Evolutionary conservation across 2,329 filamentous ascomycete species (phyloP).

Genomic region (Neonectria magnoliae): DNA sequence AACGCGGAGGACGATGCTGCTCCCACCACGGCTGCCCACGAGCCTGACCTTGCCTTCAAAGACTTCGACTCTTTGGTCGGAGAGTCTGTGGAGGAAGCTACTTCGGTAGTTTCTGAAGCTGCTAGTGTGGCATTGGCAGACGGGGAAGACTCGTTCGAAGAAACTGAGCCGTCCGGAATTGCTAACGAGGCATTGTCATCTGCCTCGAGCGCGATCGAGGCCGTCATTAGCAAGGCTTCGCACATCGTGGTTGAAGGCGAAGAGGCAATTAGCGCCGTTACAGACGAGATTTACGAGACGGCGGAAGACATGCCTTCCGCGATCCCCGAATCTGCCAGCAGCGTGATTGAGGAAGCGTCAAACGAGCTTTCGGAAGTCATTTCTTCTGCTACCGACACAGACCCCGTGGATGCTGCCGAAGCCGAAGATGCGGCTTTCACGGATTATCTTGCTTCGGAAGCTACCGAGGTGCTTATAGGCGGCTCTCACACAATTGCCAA

Average conservation of each 20-base stretch:
- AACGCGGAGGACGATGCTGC: conserved; percentile 20
- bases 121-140: conserved; percentile 22
- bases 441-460: conserved; percentile 39
- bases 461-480: conserved; percentile 40
- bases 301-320: conserved; percentile 28
- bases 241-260: conserved; percentile 26
- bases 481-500: conserved; percentile 37
- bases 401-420: conserved; percentile 25
- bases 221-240: conserved; percentile 30
- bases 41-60: conserved; percentile 33
- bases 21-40: conserved; percentile 21
- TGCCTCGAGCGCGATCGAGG: conserved; percentile 23
- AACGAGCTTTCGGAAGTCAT: conserved; percentile 36
- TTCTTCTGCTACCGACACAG: conserved; percentile 28
- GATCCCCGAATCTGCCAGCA: conserved; percentile 37
- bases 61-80: conserved; percentile 34
- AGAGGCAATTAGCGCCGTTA: conserved; percentile 26
- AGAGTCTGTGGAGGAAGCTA: conserved; percentile 27
- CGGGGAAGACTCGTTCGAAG: conserved; percentile 1
- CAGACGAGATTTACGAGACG: conserved; percentile 30
- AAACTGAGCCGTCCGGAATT: conserved; percentile 9
- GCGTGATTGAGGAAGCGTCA: conserved; percentile 30
- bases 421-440: conserved; percentile 33
- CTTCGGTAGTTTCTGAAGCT: conserved; percentile 21
- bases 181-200: conserved; percentile 28